Percentiles rank a stretch among this genome's conserved stretches.
Evolutionary conservation across 2,329 filamentous ascomycete genomes (phyloP).

Genomic region (Phaeosphaeria sp.): DNA sequence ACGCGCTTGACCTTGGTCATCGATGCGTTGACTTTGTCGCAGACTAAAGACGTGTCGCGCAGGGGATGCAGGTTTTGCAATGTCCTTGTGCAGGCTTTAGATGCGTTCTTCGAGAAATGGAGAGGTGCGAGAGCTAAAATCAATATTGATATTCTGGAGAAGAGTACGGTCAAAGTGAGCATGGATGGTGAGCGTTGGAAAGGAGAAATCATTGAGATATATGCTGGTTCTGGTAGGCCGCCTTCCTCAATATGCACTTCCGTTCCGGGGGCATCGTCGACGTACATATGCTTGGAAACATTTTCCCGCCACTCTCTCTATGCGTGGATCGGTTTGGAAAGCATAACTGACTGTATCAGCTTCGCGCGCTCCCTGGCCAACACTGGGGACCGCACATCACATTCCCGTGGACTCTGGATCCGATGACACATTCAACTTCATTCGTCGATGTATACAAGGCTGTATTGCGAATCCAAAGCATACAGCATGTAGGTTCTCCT

Average conservation of each 20-base stretch:
- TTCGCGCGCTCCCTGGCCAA: conserved; percentile 39
- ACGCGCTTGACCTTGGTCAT: conserved; percentile 32
- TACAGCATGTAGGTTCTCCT: conserved; percentile 27
- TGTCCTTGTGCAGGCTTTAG: conserved; percentile 34
- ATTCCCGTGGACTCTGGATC: conserved; percentile 41
- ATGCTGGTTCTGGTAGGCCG: conserved; percentile 35
- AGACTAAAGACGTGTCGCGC: conserved; percentile 16
- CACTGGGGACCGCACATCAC: conserved; percentile 35
- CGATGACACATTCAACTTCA: conserved; percentile 43
- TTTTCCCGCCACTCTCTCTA: neutral
- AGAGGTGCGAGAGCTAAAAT: conserved; percentile 27
- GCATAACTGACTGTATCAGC: conserved; percentile 23
- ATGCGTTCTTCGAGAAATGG: conserved; percentile 38
- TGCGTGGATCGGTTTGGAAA: neutral
- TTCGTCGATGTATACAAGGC: conserved; percentile 39
- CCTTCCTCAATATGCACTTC: neutral
- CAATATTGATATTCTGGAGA: conserved; percentile 34
- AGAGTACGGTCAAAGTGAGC: conserved; percentile 32
- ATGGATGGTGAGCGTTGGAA: conserved; percentile 33
- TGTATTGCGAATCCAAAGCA: conserved; percentile 42
- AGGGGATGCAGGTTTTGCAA: conserved; percentile 39
- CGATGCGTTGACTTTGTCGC: conserved; percentile 32
- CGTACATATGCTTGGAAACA: neutral
- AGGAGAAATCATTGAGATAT: conserved; percentile 34
- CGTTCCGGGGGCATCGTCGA: neutral